Evolutionary conservation across 2,329 filamentous ascomycete species (phyloP).

Genomic region (Hysterium pulicare): DNA sequence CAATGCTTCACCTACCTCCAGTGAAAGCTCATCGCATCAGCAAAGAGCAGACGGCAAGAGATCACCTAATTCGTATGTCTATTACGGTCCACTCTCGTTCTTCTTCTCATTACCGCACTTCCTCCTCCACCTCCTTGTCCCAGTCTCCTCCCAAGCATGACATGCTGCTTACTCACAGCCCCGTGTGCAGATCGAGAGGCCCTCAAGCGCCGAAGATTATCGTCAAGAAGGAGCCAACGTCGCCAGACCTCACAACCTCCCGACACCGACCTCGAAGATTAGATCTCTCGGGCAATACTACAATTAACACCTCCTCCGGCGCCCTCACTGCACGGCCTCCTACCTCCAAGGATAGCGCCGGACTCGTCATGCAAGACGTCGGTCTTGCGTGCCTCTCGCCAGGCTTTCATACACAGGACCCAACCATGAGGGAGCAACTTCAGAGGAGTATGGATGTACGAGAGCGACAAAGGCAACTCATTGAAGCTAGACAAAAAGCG

Average conservation of each 20-base stretch:
- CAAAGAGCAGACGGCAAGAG: conserved; percentile 49
- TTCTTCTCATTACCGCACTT: conserved; percentile 15
- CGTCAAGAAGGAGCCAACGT: conserved; percentile 93
- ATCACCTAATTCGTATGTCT: conserved; percentile 51
- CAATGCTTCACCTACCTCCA: conserved; percentile 40
- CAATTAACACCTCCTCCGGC: conserved; percentile 42
- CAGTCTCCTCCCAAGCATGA: conserved; percentile 21
- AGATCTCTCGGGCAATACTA: conserved; percentile 62
- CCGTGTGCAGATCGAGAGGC: conserved; percentile 50
- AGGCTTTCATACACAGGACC: conserved; percentile 93
- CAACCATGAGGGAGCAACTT: conserved; percentile 92
- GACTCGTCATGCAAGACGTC: conserved; percentile 83
- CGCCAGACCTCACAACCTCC: conserved; percentile 71
- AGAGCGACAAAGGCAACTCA: conserved; percentile 91
- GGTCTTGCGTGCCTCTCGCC: conserved; percentile 92
- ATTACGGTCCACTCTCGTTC: conserved; percentile 21
- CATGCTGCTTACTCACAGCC: conserved; percentile 38
- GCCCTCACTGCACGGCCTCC: conserved; percentile 62
- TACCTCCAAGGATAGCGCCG: conserved; percentile 69
- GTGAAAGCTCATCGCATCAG: conserved; percentile 33
- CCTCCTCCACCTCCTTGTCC: conserved; percentile 21
- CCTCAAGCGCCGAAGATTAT: conserved; percentile 70
- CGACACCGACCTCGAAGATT: conserved; percentile 74
- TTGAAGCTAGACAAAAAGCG: conserved; percentile 86
- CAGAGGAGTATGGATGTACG: conserved; percentile 90